phyloP scores from a whole-genome alignment of 164 flowering plant species.

The Tinospora cordifolia region DNA sequence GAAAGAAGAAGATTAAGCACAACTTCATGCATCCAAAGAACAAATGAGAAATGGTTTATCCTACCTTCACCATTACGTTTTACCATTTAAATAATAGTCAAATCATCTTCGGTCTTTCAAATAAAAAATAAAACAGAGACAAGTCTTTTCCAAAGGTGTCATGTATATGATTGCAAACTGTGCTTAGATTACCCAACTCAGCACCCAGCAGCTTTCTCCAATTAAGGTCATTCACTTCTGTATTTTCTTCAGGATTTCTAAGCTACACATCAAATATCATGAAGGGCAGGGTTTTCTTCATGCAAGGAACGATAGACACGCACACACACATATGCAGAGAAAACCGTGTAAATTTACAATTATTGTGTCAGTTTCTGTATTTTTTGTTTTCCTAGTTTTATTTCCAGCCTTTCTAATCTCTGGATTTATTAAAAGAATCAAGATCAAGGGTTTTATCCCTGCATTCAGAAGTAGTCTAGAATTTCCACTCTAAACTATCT shows the following conservation, averaged over 20 bases:
- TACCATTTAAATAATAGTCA: background rate
- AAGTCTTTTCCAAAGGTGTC: background rate
- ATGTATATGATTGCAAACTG: background rate
- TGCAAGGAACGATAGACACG: background rate
- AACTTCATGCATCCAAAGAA: background rate
- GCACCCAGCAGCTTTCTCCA: background rate
- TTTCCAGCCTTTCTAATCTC: too few species aligned
- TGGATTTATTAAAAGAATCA: background rate
- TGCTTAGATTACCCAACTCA: background rate
- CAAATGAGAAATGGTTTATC: background rate
- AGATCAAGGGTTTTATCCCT: background rate
- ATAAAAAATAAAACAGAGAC: background rate
- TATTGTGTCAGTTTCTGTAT: too few species aligned
- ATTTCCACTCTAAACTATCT: background rate
- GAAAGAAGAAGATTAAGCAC: constrained; percentile 8
- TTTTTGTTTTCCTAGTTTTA: too few species aligned
- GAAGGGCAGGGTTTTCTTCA: background rate
- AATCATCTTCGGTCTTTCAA: background rate
- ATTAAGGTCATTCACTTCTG: background rate
- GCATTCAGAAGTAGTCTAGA: background rate
- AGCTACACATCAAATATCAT: background rate
- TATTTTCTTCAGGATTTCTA: background rate
- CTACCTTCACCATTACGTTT: background rate
- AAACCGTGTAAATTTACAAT: too few species aligned
- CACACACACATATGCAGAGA: too few species aligned